Base-by-base conservation (phyloP, 176 grass and related monocot species). In the Lolium perenne region DNA sequence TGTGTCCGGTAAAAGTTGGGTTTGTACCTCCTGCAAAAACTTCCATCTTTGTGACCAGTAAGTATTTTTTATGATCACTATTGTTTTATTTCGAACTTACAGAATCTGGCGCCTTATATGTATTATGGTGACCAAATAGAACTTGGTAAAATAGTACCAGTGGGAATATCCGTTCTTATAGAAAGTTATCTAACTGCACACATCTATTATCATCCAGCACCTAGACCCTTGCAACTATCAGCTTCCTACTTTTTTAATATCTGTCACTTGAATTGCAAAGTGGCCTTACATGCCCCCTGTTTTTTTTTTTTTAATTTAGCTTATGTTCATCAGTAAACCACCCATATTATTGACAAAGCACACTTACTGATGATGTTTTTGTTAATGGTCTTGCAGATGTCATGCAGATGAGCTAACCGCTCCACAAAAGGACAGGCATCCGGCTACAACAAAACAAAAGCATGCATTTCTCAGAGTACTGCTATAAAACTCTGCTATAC, bases 31-130 rank as follows among this genome's bases (percentile, higher is more conserved):
- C 63, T 98, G 93, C 88, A 98, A 95, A 83, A 98, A 92, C 17
- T 95, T 98, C 71, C 90, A 88, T 80, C 93, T 98, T 10, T 98
- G 96, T 88, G 83, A 92, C 57, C 76, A 88, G 96, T 98, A 94
- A 91, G 91, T 20, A 77, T 76, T 60, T 94, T 57, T 66, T 86
- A 25, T 66, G 16, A 38, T 85, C 18, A 17, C 32, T 41, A n/a
- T 59, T 83, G 20, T 87, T 76, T 48, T 86, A 20, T 72, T 86
- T 72, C 25, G 59, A 43, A 60, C 69, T 60, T 23, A 32, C 40
- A 83, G 9, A 18, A 62, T 60, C 68, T 72, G 62, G n/a, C 29
- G 20, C 49, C 17, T 67, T 51, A 23, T 26, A 25, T 49, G 22
- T 41, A 50, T 40, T 61, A 32, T 7, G 4, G 17, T 68, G 60